Percentiles rank a stretch among this genome's conserved stretches.
phyloP scores from a whole-genome alignment of 2,329 filamentous ascomycete species.

The Pestalotiopsis sp. region DNA sequence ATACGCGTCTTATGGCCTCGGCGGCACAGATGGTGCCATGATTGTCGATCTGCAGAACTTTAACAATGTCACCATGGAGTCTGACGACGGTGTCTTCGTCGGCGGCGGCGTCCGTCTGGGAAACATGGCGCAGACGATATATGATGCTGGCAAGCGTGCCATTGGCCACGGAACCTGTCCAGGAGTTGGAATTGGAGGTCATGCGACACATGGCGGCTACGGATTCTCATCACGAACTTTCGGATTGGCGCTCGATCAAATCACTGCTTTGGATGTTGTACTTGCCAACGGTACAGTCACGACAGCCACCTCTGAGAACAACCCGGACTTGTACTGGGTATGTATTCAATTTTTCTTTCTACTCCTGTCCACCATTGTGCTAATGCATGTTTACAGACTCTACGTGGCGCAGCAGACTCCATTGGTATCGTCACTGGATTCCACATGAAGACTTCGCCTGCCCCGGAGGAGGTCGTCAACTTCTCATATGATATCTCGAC shows the following conservation, averaged over 20 bases:
- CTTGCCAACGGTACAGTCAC: constrained; percentile 32
- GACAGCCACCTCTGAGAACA: constrained; percentile 14
- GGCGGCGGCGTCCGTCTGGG: constrained; percentile 45
- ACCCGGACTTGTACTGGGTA: constrained; percentile 31
- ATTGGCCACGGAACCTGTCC: constrained; percentile 47
- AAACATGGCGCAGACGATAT: constrained; percentile 40
- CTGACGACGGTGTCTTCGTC: constrained; percentile 31
- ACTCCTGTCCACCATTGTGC: background rate
- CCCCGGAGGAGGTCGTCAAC: constrained; percentile 37
- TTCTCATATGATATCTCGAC: constrained; percentile 28
- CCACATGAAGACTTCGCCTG: constrained; percentile 33
- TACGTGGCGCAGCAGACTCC: constrained; percentile 43
- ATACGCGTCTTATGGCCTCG: constrained; percentile 48
- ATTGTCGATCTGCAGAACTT: constrained; percentile 37
- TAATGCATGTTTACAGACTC: constrained; percentile 27
- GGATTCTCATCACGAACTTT: constrained; percentile 47
- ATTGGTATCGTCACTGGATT: constrained; percentile 41
- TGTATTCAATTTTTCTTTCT: constrained; percentile 9
- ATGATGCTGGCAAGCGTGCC: constrained; percentile 34
- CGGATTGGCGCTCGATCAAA: constrained; percentile 54
- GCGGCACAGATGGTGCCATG: constrained; percentile 34
- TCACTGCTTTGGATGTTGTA: constrained; percentile 49
- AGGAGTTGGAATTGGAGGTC: constrained; percentile 46
- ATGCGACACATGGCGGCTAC: constrained; percentile 49
- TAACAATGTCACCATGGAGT: constrained; percentile 16